Percentiles rank a stretch among this genome's conserved stretches.
phyloP scores from a whole-genome alignment of 1,284 basidiomycete genomes.

The Tausonia pullulans region DNA sequence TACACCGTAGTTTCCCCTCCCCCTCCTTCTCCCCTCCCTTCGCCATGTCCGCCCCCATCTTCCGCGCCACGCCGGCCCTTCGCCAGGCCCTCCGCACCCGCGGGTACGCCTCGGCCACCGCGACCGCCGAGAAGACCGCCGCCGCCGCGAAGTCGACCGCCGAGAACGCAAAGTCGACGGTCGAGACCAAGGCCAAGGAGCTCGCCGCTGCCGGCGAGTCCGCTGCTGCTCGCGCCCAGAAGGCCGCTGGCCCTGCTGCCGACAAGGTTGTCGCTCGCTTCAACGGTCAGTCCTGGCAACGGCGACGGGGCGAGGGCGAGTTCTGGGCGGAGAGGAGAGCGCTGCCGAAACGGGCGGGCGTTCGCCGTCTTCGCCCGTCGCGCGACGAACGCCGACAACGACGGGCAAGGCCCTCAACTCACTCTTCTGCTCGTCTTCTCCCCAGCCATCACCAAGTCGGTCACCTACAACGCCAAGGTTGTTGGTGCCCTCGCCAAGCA shows the following conservation, averaged over 20 bases:
- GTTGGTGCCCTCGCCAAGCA: conserved; percentile 76
- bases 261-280: conserved; percentile 26
- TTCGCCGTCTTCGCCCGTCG: neutral
- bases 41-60: no score
- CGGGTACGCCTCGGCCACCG: no score
- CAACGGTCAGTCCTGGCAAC: no score
- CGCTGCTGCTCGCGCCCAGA: conserved; percentile 24
- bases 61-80: no score
- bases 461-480: conserved; percentile 74
- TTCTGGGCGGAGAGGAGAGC: neutral
- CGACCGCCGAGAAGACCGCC: no score
- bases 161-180: no score
- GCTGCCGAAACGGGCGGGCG: neutral
- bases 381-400: conserved; percentile 21
- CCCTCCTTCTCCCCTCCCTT: no score
- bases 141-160: no score
- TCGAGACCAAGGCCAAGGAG: no score
- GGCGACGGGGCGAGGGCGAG: neutral
- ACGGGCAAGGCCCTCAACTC: neutral
- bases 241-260: conserved; percentile 33
- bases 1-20: no score
- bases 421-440: neutral
- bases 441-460: conserved; percentile 59
- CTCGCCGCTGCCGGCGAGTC: conserved; percentile 15
- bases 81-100: no score